Evolutionary conservation across 192 early-diverging fungal species (phyloP).

Genomic region (Gaertneriomyces semiglobifer): DNA sequence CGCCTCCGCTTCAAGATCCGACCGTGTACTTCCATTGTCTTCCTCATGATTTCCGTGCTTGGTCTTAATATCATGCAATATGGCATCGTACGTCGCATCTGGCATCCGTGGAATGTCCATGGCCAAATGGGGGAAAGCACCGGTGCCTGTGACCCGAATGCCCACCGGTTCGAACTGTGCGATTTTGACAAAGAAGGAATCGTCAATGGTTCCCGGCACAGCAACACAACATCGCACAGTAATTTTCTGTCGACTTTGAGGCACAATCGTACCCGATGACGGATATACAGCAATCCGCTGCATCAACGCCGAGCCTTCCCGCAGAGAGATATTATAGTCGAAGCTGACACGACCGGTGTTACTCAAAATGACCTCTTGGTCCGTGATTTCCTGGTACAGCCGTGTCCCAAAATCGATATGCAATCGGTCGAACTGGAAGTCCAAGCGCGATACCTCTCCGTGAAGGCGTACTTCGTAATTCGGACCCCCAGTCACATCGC

Average conservation of each 20-base stretch:
- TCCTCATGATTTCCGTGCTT: background rate
- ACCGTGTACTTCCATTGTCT: background rate
- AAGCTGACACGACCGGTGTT: conserved; percentile 53
- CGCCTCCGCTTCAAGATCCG: conserved; percentile 37
- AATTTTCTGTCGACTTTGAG: conserved; percentile 40
- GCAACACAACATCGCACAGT: conserved; percentile 41
- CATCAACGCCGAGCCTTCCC: conserved; percentile 24
- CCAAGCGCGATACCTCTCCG: conserved; percentile 50
- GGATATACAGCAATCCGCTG: conserved; percentile 45
- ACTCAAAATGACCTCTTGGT: conserved; percentile 50
- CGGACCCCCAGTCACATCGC: conserved; percentile 55
- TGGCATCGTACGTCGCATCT: conserved; percentile 30
- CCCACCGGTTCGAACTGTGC: conserved; percentile 51
- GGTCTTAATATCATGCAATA: conserved; percentile 18
- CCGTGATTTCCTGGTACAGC: conserved; percentile 52
- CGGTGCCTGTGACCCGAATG: conserved; percentile 40
- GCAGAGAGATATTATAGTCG: conserved; percentile 43
- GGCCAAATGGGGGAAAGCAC: conserved; percentile 40
- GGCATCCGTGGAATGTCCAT: conserved; percentile 35
- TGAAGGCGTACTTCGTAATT: conserved; percentile 50
- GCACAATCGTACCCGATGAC: conserved; percentile 39
- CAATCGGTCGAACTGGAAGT: conserved; percentile 40
- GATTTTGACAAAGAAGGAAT: conserved; percentile 53
- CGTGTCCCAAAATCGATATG: conserved; percentile 48
- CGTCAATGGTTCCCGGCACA: conserved; percentile 47